Evolutionary conservation across 2,329 filamentous ascomycete species (phyloP).

Genomic region (Pseudogymnoascus sp.): DNA sequence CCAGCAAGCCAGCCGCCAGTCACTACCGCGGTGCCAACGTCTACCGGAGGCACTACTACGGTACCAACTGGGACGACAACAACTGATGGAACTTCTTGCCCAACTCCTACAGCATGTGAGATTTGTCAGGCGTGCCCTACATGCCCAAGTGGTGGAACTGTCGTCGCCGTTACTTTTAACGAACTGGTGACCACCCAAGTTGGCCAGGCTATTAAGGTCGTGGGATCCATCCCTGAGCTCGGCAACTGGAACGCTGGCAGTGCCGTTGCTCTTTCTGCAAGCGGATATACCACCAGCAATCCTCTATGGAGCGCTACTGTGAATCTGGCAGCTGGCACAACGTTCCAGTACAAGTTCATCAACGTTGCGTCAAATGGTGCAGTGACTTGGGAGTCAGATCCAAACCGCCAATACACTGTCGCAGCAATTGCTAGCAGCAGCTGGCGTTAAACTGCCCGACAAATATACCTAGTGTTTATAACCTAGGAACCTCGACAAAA

Average conservation of each 20-base stretch:
- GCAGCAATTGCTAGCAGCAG: constrained; percentile 13
- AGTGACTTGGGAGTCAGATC: constrained; percentile 54
- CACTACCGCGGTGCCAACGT: background rate
- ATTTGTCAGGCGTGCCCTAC: constrained; percentile 28
- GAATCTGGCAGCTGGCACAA: constrained; percentile 45
- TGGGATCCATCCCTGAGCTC: constrained; percentile 50
- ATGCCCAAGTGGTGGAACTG: constrained; percentile 36
- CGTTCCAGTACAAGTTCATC: constrained; percentile 62
- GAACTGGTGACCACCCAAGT: constrained; percentile 47
- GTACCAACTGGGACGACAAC: background rate
- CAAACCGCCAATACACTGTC: constrained; percentile 18
- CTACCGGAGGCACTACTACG: no score
- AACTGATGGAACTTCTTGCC: constrained; percentile 3
- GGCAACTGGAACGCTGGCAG: constrained; percentile 52
- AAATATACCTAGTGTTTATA: background rate
- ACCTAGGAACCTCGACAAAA: no score
- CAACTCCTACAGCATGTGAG: background rate
- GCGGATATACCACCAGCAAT: constrained; percentile 50
- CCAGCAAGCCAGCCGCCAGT: constrained; percentile 29
- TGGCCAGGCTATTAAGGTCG: constrained; percentile 59
- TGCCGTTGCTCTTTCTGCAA: constrained; percentile 50
- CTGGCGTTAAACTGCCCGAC: constrained; percentile 11
- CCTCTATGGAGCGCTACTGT: constrained; percentile 55
- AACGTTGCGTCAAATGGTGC: constrained; percentile 45
- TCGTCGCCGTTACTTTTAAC: constrained; percentile 55